A percentile compares a stretch with the other conserved stretches of the same genome.
phyloP scores from a whole-genome alignment of 441 rosid genomes.

The Arabidopsis lyrata region DNA sequence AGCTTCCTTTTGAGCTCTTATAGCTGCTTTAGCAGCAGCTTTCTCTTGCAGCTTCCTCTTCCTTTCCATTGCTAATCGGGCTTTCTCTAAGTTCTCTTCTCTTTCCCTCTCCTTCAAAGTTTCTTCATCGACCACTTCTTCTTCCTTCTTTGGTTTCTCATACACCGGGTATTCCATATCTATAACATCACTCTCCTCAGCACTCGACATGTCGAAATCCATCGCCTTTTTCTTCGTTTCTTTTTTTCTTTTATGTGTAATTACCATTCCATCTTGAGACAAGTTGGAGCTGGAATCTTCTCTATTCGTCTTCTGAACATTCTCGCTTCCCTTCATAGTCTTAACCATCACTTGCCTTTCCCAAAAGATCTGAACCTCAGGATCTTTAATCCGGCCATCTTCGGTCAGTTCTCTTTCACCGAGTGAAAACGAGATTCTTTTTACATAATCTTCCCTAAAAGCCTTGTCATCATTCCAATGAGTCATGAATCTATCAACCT shows the following conservation, averaged over 20 bases:
- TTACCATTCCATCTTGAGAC: slow-evolving; percentile 45
- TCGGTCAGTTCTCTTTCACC: slow-evolving; percentile 64
- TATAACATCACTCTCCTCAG: slow-evolving; percentile 38
- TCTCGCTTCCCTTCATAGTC: background rate
- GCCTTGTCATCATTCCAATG: slow-evolving; percentile 58
- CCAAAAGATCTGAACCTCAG: slow-evolving; percentile 55
- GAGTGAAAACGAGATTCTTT: slow-evolving; percentile 53
- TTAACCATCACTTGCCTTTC: slow-evolving; percentile 28
- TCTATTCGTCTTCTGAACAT: background rate
- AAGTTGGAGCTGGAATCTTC: slow-evolving; percentile 39
- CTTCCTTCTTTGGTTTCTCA: slow-evolving; percentile 48
- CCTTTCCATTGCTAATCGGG: slow-evolving; percentile 89
- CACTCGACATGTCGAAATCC: slow-evolving; percentile 44
- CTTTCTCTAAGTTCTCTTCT: slow-evolving; percentile 86
- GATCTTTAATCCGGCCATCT: slow-evolving; percentile 87
- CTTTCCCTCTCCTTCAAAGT: slow-evolving; percentile 83
- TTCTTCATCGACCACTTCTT: slow-evolving; percentile 58
- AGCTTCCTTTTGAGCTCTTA: slow-evolving; percentile 91
- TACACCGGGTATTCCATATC: slow-evolving; percentile 52
- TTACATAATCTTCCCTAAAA: slow-evolving; percentile 64
- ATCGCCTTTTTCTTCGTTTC: slow-evolving; percentile 42
- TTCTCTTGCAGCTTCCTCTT: slow-evolving; percentile 93
- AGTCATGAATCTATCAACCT: slow-evolving; percentile 39
- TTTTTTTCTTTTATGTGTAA: slow-evolving; percentile 52
- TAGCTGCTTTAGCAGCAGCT: slow-evolving; percentile 50